Conservation (phyloP, 345 rosid species). For the Eucalyptus microcorys region DNA sequence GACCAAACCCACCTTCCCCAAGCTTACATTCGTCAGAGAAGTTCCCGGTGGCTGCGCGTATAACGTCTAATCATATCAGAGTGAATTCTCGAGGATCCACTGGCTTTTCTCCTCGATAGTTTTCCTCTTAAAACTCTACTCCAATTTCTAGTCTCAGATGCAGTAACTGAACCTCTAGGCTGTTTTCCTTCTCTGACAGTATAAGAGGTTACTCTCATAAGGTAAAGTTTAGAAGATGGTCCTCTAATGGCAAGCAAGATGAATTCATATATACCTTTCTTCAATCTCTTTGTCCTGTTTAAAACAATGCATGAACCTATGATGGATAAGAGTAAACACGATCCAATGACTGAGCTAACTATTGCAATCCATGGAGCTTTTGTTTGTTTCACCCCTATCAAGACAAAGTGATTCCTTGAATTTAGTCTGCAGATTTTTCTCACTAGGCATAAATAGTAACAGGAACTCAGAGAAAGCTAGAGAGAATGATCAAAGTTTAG, state of each 20-base stretch:
- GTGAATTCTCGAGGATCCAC: constrained; percentile 2
- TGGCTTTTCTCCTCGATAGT: not conserved
- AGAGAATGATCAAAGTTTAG: not conserved
- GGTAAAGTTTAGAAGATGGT: not conserved
- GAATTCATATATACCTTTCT: not conserved
- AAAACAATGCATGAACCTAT: not conserved
- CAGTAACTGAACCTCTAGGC: constrained; percentile 6
- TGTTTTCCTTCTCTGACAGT: not conserved
- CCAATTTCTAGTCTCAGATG: not conserved
- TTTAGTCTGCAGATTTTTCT: not conserved
- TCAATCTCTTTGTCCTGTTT: not conserved
- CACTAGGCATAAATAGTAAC: not conserved
- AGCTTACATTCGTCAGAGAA: constrained; percentile 17
- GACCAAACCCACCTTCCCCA: constrained; percentile 36
- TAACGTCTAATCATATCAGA: not conserved
- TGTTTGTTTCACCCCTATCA: not conserved
- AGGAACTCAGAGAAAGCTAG: not conserved
- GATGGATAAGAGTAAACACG: not conserved
- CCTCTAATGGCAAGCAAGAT: not conserved
- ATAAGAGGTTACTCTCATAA: not conserved
- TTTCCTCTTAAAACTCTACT: not conserved
- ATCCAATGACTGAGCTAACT: not conserved
- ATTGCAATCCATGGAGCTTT: not conserved
- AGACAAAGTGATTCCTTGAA: not conserved
- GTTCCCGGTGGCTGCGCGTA: constrained; percentile 6